Evolutionary conservation across 768 basidiomycete species (phyloP), one percentile per base, ranked within the genome.

Genomic region (Trametes meyenii): DNA sequence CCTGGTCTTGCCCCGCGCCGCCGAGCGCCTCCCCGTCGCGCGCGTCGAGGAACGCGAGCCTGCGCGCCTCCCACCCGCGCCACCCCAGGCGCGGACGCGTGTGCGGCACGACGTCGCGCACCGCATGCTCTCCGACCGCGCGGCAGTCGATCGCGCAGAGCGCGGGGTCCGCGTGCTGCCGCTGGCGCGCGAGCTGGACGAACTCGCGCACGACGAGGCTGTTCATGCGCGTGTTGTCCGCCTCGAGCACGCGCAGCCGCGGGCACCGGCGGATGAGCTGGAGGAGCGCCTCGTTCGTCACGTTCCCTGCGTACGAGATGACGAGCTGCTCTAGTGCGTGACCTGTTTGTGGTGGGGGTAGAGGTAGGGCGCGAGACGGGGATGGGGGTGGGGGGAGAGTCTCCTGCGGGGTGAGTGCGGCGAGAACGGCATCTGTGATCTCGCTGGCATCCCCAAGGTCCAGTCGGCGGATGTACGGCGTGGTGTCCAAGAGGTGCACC

Each of bases 361-460:
- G 68, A 17, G 55, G 59, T 21, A 66, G 53, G 29, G 52, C 55
- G 49, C 46, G 67, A 14, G 17, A 16, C 5, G 29, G 26, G 44
- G 52, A 70, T 33, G 50, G 51, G 66, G 55, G 69, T 67, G 60
- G 60, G 49, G 23, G 67, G 50, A 7, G 43, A 14, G 66, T 44
- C 17, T 53, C 54, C 33, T 38, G 50, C 0, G 87, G 89, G 1
- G 89, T 90, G 36, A 97, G 76, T 0, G 78, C 77, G 19, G 77
- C 76, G 24, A 96, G 72, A n/a, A 94, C 81, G 2, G 78, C 75
- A 71, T 96, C 93, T 1, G 84, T 88, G 55, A 95, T 83, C 17
- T 86, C 82, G 13, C 74, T 72, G 6, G 92, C 92, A 65, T 93
- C 90, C 70, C 96, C 95, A n/a, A 97, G 76, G 71, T 97, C 95